Evolutionary conservation across 805 yeast genomes (phyloP), one percentile per base, ranked within the genome.

Genomic region (Pichia paraexigua): DNA sequence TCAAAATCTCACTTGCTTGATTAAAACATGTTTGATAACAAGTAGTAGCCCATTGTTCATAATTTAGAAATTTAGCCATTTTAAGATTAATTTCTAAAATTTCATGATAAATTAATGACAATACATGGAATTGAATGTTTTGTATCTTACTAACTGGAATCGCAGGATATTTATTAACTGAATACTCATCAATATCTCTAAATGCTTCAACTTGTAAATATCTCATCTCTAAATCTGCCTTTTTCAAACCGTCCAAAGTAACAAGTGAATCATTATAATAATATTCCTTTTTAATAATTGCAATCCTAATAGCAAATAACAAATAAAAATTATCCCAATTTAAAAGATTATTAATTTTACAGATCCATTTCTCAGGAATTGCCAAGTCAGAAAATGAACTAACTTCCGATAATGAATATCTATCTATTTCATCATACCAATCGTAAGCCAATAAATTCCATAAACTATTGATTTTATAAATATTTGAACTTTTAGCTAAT

Each of bases 361-460:
- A 43, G 2, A 54, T 44, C 65, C 65, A 58, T 49, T 57, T 51
- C 3, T 54, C 46, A 5, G 70, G 70, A 27, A 52, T 11, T 2
- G 63, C 60, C 3, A 46, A n/a, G 6, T 65, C 63, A 1, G 61
- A 45, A 47, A 62, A 67, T 18, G 59, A 55, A 12, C 50, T 51
- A 2, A 52, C 27, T 5, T 56, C 48, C 5, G 68, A 58, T 25
- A 64, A 35, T 0, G 62, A 55, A 45, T 57, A 58, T 15, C 68
- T 49, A 32, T 59, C 60, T 30, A 56, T 55, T 32, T 60, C 62
- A 42, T 69, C 71, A 39, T 58, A 58, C 72, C 72, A 69, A 53
- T 69, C 73, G 32, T 59, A 51, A 9, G 57, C 58, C 8, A 67
- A 56, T 22, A 66, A 54, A 1, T 58, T 39, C 71, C 71, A 68